Evolutionary conservation across 2,329 filamentous ascomycete genomes (phyloP), one percentile per base, ranked within the genome.

Genomic region (Knufia fluminis): DNA sequence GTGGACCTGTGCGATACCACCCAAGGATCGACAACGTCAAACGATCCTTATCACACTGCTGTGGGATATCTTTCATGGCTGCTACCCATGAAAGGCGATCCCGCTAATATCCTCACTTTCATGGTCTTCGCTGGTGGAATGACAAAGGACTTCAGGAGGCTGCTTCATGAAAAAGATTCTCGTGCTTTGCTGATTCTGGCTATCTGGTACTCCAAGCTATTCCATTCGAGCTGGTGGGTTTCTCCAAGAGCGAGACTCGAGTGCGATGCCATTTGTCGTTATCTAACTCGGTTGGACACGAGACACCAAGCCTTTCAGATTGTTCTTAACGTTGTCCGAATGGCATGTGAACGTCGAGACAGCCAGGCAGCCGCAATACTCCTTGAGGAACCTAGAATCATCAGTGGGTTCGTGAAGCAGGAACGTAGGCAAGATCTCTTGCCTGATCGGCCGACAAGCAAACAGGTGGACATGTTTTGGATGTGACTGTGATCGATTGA

Each of bases 151-250:
- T 51, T 51, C 35, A 41, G 35, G 43, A 23, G 19, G 7, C 20
- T 51, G 35, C 43, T 51, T 20, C 10, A 33, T 9, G 8, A 33
- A n/a, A 47, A 46, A 33, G 43, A 51, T 19, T 35, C 49, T 0
- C 65, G 70, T 23, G 78, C 77, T 0, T 57, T 82, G 52, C 59
- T 80, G 9, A 56, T 82, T 31, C 60, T 81, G n/a, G 68, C 71
- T 0, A 77, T 74, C 62, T 82, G 77, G 77, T 77, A 74, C 59
- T 71, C 73, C 8, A 71, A 74, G 52, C 60, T 75, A 12, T 68
- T 65, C 12, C 47, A 51, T 44, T 48, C 50, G 14, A 58, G 64
- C 8, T 79, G 75, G 76, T 79, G 73, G 71, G 52, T 75, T 12
- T 63, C 67, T 39, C 62, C 67, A 45, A 66, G 76, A 40, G 68